Evolutionary conservation across 2,329 filamentous ascomycete genomes (phyloP).

Genomic region (Pseudocercospora ulei): DNA sequence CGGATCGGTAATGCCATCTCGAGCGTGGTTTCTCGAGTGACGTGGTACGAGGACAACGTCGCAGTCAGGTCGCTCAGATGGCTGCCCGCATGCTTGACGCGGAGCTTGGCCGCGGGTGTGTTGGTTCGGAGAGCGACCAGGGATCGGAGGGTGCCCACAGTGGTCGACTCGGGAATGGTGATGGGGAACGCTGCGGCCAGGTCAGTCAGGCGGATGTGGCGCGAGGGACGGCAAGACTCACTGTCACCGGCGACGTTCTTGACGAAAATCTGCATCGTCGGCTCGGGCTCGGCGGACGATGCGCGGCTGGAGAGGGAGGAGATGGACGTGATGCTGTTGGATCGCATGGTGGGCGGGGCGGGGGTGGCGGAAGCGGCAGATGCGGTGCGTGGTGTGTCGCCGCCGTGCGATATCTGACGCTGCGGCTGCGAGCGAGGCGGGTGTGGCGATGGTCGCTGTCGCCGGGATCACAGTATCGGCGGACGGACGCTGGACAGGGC

Average conservation of each 20-base stretch:
- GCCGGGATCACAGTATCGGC: too few relatives aligned
- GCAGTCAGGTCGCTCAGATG: conserved; percentile 42
- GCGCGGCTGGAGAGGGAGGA: conserved; percentile 33
- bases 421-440: neutral
- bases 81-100: conserved; percentile 51
- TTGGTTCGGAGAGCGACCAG: conserved; percentile 51
- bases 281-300: conserved; percentile 38
- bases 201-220: conserved; percentile 21
- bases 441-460: neutral
- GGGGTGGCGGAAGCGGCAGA: neutral
- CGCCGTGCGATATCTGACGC: neutral
- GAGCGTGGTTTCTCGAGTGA: conserved; percentile 45
- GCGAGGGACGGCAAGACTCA: conserved; percentile 35
- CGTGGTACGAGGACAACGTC: conserved; percentile 42
- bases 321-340: conserved; percentile 37
- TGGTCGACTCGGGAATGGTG: conserved; percentile 46
- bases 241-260: conserved; percentile 51
- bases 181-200: conserved; percentile 46
- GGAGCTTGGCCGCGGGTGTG: conserved; percentile 44
- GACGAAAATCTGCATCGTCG: conserved; percentile 54
- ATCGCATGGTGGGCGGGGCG: conserved; percentile 34
- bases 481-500: too few relatives aligned
- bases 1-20: conserved; percentile 51
- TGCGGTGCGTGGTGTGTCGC: neutral
- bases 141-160: conserved; percentile 48